Evolutionary conservation across 2,329 filamentous ascomycete species (phyloP), one percentile per base, ranked within the genome.

Genomic region (Xylaria sp.): DNA sequence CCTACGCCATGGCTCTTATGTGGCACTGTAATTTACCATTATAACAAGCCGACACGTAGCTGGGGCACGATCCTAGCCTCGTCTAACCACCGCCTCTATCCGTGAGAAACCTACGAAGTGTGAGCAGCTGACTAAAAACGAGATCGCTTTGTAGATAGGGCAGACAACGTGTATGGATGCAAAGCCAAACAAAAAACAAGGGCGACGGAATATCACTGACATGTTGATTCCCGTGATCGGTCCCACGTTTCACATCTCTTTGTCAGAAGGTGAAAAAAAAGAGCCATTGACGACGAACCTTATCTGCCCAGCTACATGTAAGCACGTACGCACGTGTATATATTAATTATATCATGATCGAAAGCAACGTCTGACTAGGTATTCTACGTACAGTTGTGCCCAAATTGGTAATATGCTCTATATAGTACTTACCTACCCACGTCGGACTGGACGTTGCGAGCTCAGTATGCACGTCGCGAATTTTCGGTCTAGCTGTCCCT

Each of bases 401-500:
- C 10, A 40, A 55, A 32, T 40, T 40, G 16, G 10, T 25, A 23
- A 23, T 55, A 55, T 40, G 35, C n/a, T 2, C 37, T 18, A 40
- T 47, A 47, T n/a, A 16, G n/a, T 37, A 42, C 40, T 1, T 42
- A 29, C 37, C 25, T 25, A 3, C 32, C 23, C 29, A 58, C 37
- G 21, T 54, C 16, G 23, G 48, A 51, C 29, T 40, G 35, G 53
- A 40, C 32, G 32, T 40, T 25, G 32, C n/a, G 27, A 35, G 32
- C 5, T 35, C 32, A 23, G 32, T n/a, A 68, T 65, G 62, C 68
- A 63, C 21, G 57, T 60, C 44, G 60, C 60, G 60, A 37, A 29
- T 61, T 71, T 71, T 71, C 69, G 69, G 69, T 71, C 69, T 65
- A 48, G 47, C 48, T 60, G 27, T 60, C 47, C 55, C 60, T 40